Conservation (phyloP, 805 yeast genomes). For the Candida sithepensis region DNA sequence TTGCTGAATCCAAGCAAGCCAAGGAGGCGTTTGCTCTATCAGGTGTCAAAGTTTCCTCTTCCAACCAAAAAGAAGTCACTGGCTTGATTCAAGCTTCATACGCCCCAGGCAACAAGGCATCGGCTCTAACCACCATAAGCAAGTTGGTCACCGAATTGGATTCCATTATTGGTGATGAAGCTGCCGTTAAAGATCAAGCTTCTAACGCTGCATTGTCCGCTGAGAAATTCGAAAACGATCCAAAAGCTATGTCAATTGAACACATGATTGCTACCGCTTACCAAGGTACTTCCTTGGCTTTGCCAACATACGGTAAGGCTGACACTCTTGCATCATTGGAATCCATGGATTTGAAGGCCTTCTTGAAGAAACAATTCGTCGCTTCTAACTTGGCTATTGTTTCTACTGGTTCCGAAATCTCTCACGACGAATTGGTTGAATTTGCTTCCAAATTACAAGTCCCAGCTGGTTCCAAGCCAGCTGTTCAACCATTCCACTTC, state of each 20-base stretch:
- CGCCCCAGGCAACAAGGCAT: constrained; percentile 50
- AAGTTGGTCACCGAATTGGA: constrained; percentile 37
- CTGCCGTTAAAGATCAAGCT: constrained; percentile 44
- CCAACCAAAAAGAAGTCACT: constrained; percentile 60
- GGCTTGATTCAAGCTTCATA: constrained; percentile 59
- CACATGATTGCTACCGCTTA: constrained; percentile 81
- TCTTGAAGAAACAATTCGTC: constrained; percentile 54
- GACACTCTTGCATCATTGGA: constrained; percentile 61
- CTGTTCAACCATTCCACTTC: constrained; percentile 54
- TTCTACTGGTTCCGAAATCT: constrained; percentile 57
- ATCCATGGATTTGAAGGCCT: constrained; percentile 52
- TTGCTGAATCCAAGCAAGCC: constrained; percentile 35
- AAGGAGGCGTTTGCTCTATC: constrained; percentile 34
- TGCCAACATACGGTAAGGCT: constrained; percentile 72
- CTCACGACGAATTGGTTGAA: constrained; percentile 67
- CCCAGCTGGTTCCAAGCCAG: constrained; percentile 48
- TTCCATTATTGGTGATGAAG: constrained; percentile 38
- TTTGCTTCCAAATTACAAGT: constrained; percentile 52
- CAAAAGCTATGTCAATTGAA: constrained; percentile 58
- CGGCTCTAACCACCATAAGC: constrained; percentile 52
- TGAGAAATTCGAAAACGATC: constrained; percentile 51
- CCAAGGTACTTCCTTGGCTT: constrained; percentile 79
- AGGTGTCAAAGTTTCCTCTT: constrained; percentile 56
- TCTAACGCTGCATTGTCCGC: constrained; percentile 43
- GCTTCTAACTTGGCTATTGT: constrained; percentile 67